phyloP scores from a whole-genome alignment of 352 stramenopile genomes.

The Thraustochytrium sp. region DNA sequence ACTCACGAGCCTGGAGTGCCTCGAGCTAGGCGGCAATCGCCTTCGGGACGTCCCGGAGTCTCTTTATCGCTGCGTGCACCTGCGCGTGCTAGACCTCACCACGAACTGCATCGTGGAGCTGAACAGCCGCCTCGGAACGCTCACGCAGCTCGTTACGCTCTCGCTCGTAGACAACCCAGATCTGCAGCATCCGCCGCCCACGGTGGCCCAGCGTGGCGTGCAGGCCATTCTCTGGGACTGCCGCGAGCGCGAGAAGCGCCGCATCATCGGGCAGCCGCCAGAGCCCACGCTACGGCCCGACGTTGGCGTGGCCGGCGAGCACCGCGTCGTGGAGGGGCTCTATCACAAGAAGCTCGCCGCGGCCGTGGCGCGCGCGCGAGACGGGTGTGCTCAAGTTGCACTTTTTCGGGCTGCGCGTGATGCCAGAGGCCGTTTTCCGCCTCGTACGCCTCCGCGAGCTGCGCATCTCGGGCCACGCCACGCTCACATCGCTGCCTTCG shows the following conservation, averaged over 20 bases:
- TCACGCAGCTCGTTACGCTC: background rate
- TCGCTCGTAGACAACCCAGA: background rate
- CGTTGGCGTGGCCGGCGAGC: constrained; percentile 17
- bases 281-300: background rate
- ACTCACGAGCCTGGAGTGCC: background rate
- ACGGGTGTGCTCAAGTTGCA: constrained; percentile 27
- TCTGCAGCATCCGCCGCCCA: background rate
- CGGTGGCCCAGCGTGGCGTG: background rate
- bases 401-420: background rate
- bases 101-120: background rate
- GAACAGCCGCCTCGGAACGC: background rate
- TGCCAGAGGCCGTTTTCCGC: background rate
- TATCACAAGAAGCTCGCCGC: constrained; percentile 2
- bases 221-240: constrained; percentile 29
- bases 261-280: background rate
- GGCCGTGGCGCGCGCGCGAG: background rate
- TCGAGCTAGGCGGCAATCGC: constrained; percentile 3
- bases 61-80: background rate
- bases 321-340: background rate
- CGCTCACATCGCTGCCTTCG: background rate
- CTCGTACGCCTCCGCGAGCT: background rate
- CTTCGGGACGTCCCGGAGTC: background rate
- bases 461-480: background rate
- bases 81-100: background rate
- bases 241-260: background rate